Evolutionary conservation across 2,329 filamentous ascomycete species (phyloP), one percentile per base, ranked within the genome.

Genomic region (Sporothrix curviconia): DNA sequence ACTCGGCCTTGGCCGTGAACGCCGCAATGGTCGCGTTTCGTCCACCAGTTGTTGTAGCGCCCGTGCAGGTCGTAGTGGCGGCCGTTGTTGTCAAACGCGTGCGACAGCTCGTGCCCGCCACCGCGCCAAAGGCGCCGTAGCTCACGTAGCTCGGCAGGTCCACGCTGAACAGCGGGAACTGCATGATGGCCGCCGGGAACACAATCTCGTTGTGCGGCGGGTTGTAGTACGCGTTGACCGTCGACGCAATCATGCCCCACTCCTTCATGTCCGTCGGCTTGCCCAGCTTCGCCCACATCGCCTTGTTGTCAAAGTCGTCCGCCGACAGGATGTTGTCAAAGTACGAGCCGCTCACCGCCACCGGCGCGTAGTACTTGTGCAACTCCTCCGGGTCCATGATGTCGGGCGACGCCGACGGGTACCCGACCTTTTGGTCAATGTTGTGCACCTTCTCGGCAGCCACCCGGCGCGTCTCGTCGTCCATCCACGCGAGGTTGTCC

Each of bases 151-250:
- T 71, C 0, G 86, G 86, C 1, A 86, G 76, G 5, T 78, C 71
- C 11, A 80, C 77, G 59, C 85, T 80, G 64, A 88, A 89, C 1
- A 84, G 73, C 0, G 86, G 85, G 3, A 81, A 79, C 66, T 89
- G 85, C 79, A 87, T 83, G 57, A 88, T 86, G 0, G 83, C 86
- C 0, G 84, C 84, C 1, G 83, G 83, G 67, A 89, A 86, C 3
- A 84, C 80, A 46, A 89, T 87, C 64, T 84, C 80, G 64, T 89
- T 88, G n/a, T 78, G 78, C 0, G 78, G 75, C 28, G 78, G 79
- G 61, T 82, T 81, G 68, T 87, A 86, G 63, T 85, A 85, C 1
- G 85, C 85, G 63, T 87, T 87, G n/a, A 82, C 78, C 1, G 79
- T 83, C 1, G 80, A 74, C 0, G 81, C 78, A 8, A 76, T 80